Evolutionary conservation across 2,329 filamentous ascomycete genomes (phyloP).

Genomic region (Aspergillus thermomutatus): DNA sequence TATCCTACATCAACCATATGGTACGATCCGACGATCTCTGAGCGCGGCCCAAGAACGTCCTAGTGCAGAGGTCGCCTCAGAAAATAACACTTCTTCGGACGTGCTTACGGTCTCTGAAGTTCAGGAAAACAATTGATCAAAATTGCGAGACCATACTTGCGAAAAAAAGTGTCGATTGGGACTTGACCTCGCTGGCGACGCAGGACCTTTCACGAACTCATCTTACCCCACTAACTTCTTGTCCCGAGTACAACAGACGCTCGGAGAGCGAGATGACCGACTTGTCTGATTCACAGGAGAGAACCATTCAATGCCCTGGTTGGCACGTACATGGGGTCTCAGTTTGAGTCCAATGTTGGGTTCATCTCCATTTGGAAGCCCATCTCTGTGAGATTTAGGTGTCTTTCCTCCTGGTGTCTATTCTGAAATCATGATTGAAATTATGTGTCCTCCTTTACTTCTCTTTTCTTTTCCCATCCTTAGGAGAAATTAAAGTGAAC

Average conservation of each 20-base stretch:
- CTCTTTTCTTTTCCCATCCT: neutral
- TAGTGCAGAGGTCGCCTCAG: conserved; percentile 3
- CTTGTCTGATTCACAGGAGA: conserved; percentile 17
- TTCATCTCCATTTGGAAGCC: conserved; percentile 19
- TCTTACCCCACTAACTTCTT: conserved; percentile 3
- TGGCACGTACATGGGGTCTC: conserved; percentile 24
- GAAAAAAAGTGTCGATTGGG: neutral
- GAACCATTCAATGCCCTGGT: conserved; percentile 19
- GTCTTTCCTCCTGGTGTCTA: conserved; percentile 4
- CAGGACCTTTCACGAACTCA: neutral
- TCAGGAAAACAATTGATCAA: neutral
- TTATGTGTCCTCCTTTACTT: neutral
- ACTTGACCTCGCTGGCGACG: neutral
- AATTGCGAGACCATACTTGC: neutral
- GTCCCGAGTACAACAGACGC: conserved; percentile 12
- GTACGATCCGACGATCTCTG: conserved; percentile 17
- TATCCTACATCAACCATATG: conserved; percentile 23
- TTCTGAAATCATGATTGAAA: neutral
- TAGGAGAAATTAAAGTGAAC: neutral
- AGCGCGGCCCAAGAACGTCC: conserved; percentile 19
- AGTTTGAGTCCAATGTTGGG: conserved; percentile 25
- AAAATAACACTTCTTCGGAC: neutral
- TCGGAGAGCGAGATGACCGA: conserved; percentile 18
- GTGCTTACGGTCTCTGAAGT: neutral
- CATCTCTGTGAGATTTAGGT: conserved; percentile 17